Conservation (phyloP, 169 alveolate genomes). For the Cryptosporidium canis region DNA sequence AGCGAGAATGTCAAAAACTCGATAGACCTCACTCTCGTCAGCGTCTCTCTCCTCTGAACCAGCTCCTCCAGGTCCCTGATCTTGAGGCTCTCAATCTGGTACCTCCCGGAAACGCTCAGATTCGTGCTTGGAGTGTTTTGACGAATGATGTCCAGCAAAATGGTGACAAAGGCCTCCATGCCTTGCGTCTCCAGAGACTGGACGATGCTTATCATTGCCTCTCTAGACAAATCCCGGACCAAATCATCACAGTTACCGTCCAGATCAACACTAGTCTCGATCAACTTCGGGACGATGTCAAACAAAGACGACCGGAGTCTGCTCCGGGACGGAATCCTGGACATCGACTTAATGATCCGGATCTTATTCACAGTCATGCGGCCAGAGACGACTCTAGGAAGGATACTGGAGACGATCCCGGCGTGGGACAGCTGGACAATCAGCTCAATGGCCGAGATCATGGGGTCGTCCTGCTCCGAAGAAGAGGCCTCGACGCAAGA, state of each 20-base stretch:
- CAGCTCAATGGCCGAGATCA: slow-evolving; percentile 30
- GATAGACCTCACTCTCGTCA: background rate
- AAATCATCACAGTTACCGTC: background rate
- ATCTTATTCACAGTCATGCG: background rate
- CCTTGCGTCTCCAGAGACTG: slow-evolving; percentile 45
- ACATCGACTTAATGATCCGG: slow-evolving; percentile 15
- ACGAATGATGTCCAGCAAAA: slow-evolving; percentile 8
- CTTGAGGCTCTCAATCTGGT: background rate
- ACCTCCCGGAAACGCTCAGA: slow-evolving; percentile 17
- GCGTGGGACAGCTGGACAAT: slow-evolving; percentile 40
- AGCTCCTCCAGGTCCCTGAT: background rate
- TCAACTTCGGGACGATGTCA: slow-evolving; percentile 23
- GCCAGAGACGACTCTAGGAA: slow-evolving; percentile 24
- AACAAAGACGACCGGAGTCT: slow-evolving; percentile 20
- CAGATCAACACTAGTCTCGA: background rate
- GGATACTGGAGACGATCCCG: slow-evolving; percentile 24
- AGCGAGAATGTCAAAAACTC: slow-evolving; percentile 14
- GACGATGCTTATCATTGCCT: slow-evolving; percentile 28
- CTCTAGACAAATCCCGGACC: background rate
- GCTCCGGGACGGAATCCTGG: slow-evolving; percentile 44
- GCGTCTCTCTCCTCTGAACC: background rate
- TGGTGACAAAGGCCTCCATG: slow-evolving; percentile 34
- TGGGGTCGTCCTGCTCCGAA: background rate
- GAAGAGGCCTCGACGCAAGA: background rate
- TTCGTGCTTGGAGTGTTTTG: slow-evolving; percentile 38